Evolutionary conservation across 1,284 basidiomycete species (phyloP), one percentile per base, ranked within the genome.

Genomic region (Ustilago vetiveriae): DNA sequence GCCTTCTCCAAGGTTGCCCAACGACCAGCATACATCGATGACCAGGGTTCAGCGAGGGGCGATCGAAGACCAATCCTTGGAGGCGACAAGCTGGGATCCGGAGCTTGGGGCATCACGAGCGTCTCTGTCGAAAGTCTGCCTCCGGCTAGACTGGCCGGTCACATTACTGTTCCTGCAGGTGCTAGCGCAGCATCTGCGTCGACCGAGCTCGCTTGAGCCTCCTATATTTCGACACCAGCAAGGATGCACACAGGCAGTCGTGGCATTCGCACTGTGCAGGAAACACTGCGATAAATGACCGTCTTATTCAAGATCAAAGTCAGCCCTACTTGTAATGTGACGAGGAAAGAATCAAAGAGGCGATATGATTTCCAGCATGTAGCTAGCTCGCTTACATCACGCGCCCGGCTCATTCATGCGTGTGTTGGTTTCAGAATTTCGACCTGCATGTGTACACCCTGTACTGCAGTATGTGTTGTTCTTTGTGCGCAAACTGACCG

Each of bases 21-120:
- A 19, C 59, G 69, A 36, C 69, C 69, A 3, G 46, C 52, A 3
- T 67, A 54, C 44, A 62, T 72, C 26, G 27, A 56, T 14, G 55
- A 67, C 38, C 43, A 38, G 3, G 62, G 49, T 2, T 45, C 35
- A 17, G 64, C 42, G 6, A 33, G 49, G 14, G 69, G 59, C 14
- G 56, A 60, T 19, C 56, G 40, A 30, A 46, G 70, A 22, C 65
- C 74, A 6, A 62, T 75, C 24, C 52, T 75, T 21, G 74, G 72
- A 24, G 71, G 63, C 13, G 66, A 59, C 21, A 67, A 59, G 46
- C 49, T 72, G 4, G 74, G 74, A 10, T 66, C 68, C 7, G 58
- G 56, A 21, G 74, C 50, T 3, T 75, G 74, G 74, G 74, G 72
- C 14, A 21, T 75, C 17, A 67, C 74, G 7, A 71, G 62, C 41